These are phyloP conservation scores for Chalaropsis thielavioides DNA, from an alignment of 2,329 filamentous ascomycete genomes.

Conservation along the genomic window DNA sequence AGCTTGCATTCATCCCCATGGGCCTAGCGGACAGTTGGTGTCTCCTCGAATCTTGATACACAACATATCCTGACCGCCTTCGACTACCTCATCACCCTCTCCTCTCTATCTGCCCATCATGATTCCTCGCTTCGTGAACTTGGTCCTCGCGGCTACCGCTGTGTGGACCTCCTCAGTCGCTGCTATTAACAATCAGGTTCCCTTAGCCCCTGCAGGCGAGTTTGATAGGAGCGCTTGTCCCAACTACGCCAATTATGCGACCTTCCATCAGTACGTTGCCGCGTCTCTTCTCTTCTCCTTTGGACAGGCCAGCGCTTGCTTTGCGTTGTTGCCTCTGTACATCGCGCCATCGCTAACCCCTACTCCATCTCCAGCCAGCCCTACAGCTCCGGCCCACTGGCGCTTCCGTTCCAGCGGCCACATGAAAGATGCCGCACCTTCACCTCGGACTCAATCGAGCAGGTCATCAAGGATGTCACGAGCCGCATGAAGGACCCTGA, in stretches of 20 bases:
- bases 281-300: background rate
- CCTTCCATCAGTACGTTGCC: slow-evolving; percentile 27
- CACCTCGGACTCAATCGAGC: slow-evolving; percentile 69
- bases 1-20: no score
- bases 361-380: slow-evolving; percentile 44
- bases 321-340: background rate
- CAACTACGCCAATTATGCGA: slow-evolving; percentile 29
- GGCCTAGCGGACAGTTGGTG: no score
- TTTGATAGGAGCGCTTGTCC: slow-evolving; percentile 26
- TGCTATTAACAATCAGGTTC: background rate
- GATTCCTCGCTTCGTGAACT: slow-evolving; percentile 9
- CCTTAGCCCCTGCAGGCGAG: slow-evolving; percentile 5
- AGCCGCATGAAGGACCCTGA: slow-evolving; percentile 70
- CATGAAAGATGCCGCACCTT: slow-evolving; percentile 75
- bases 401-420: slow-evolving; percentile 76
- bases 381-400: slow-evolving; percentile 62
- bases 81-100: background rate
- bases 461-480: slow-evolving; percentile 72
- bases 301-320: background rate
- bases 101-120: background rate
- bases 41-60: no score
- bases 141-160: slow-evolving; percentile 4
- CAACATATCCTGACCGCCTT: background rate
- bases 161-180: slow-evolving; percentile 2
- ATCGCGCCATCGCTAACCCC: background rate